Evolutionary conservation across 2,329 filamentous ascomycete species (phyloP), one percentile per base, ranked within the genome.

Genomic region (Ophiostoma sp.): DNA sequence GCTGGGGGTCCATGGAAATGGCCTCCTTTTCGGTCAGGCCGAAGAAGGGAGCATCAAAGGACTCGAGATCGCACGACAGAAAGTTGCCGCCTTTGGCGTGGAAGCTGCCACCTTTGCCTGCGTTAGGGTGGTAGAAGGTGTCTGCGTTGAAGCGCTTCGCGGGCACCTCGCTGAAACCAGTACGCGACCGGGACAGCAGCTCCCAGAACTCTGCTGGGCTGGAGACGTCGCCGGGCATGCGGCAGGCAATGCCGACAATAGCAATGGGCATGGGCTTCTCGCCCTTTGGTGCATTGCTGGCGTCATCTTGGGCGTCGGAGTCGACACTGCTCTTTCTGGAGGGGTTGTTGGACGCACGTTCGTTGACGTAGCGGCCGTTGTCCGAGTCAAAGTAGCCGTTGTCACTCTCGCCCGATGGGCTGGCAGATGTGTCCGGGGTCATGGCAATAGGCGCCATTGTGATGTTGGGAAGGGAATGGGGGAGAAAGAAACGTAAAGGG

Each of bases 51-150:
- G 76, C 75, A 64, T 81, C 78, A 60, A 81, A 78, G 1, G 74
- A 66, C 36, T 69, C 65, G n/a, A 69, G 67, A 38, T 67, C 63
- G 40, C 69, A 76, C n/a, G 78, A 77, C 16, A 85, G 73, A 67
- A 85, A 84, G 69, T 85, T 82, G 0, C 78, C 83, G 2, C 82
- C 82, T 5, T 76, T 77, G 66, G 84, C 81, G 2, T 70, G 66
- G 49, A 72, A 74, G 67, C 79, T 81, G 58, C 82, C 83, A 68
- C 82, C 79, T 7, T 81, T 77, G 63, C 81, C 78, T 6, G 79
- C 69, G n/a, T 70, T 64, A 1, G 67, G 65, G 18, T 69, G 69
- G 58, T 70, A 70, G 41, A 70, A 70, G 16, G 63, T 42, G n/a
- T 68, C 64, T 27, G 68, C 66, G 36, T 69, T 67, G 67, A 71